A percentile compares a stretch with the other conserved stretches of the same genome.
phyloP scores from a whole-genome alignment of 306 rosid genomes.

The Quercus mongolica region DNA sequence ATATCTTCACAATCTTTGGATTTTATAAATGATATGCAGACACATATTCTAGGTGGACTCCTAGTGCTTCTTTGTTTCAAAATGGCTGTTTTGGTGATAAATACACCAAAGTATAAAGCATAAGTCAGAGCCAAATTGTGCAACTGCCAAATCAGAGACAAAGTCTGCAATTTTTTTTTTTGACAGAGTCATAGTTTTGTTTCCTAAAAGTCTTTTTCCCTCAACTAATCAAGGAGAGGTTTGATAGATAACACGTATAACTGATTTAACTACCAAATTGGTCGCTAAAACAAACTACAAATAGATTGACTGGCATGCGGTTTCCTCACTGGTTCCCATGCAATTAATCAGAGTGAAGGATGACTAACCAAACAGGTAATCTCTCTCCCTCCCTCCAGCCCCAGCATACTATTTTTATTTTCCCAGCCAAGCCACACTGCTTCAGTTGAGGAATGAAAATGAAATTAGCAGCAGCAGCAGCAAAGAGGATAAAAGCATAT shows the following conservation, averaged over 20 bases:
- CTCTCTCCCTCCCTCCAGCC: too few species aligned
- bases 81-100: background rate
- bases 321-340: background rate
- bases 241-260: background rate
- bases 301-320: background rate
- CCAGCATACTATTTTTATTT: too few species aligned
- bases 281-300: background rate
- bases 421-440: too few species aligned
- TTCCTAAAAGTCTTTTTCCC: background rate
- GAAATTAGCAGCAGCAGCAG: too few species aligned
- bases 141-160: background rate
- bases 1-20: background rate
- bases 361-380: too few species aligned
- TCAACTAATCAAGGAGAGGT: background rate
- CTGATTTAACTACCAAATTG: background rate
- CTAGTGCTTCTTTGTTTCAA: background rate
- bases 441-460: too few species aligned
- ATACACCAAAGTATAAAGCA: background rate
- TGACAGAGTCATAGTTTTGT: background rate
- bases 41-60: background rate
- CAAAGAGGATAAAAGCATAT: too few species aligned
- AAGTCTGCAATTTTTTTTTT: too few species aligned
- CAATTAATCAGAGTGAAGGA: background rate
- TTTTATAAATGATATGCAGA: background rate
- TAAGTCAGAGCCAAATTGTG: background rate